Evolutionary conservation across 768 basidiomycete species (phyloP), one percentile per base, ranked within the genome.

Genomic region (Termitomyces bulborhizus): DNA sequence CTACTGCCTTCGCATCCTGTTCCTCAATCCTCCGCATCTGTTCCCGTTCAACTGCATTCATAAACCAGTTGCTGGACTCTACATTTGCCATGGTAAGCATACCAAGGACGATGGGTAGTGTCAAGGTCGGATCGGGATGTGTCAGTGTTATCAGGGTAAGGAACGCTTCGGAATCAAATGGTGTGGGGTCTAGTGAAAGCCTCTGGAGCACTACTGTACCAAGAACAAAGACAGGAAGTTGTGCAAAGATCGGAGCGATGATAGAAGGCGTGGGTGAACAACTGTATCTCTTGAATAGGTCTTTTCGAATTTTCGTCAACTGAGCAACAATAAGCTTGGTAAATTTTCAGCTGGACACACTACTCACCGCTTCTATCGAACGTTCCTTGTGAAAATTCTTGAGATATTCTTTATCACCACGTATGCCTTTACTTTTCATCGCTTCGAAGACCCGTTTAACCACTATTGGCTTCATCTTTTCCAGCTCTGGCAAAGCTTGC

Each of bases 11-110:
- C 47, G 76, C 78, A 48, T 73, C 77, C 63, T 74, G 71, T 56
- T 77, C 72, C 58, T 80, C 76, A 32, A 77, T 72, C 37, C 71
- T 68, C 52, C 73, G 74, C 53, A 77, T 71, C 41, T 77, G 78
- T 62, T 80, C 76, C 39, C 74, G 76, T 58, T 82, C 81, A 15
- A 76, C 78, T 4, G 83, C 75, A 32, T 76, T 81, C 71, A 84
- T 73, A 57, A 90, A 79, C 89, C 87, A 90, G 40, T 80, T 80
- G 36, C 83, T 79, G 7, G 86, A 83, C 64, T 93, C 90, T 11
- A 90, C 85, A 59, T 90, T 91, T 2, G 85, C 86, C 73, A 92
- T 75, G 9, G 87, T 89, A 40, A 90, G 66, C 45, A 91, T 67
- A 6, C 90, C 90, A 21, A 91, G 73, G 2, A 80, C 70, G 49